Percentiles rank a stretch among this genome's conserved stretches.
Conservation (phyloP, 192 early-diverging fungal genomes). For the Gaertneriomyces semiglobifer region DNA sequence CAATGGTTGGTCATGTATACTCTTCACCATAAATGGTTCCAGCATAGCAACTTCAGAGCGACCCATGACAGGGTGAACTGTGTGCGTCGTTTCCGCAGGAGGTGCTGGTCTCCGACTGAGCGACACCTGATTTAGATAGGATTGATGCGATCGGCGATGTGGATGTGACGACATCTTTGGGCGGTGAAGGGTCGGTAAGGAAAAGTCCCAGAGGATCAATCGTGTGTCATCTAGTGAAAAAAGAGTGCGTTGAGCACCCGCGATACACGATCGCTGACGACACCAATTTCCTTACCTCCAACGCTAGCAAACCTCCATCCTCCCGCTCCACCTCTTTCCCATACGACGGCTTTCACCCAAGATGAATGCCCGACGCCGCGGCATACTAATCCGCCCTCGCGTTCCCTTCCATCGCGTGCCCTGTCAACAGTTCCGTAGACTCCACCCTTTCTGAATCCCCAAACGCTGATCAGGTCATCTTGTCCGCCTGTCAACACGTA, state of each 20-base stretch:
- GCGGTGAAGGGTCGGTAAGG: slow-evolving; percentile 67
- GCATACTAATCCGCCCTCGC: slow-evolving; percentile 86
- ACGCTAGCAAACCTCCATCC: slow-evolving; percentile 86
- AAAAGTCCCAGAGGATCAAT: slow-evolving; percentile 93
- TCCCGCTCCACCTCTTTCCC: slow-evolving; percentile 79
- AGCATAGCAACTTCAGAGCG: slow-evolving; percentile 61
- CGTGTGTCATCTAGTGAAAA: slow-evolving; percentile 67
- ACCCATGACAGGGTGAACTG: slow-evolving; percentile 40
- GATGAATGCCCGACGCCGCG: slow-evolving; percentile 60
- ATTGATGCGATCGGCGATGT: not conserved
- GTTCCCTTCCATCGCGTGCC: slow-evolving; percentile 58
- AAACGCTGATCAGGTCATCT: slow-evolving; percentile 88
- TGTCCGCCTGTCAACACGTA: slow-evolving; percentile 72
- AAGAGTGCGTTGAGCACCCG: not conserved
- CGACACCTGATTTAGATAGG: slow-evolving; percentile 3
- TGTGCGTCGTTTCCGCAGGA: slow-evolving; percentile 16
- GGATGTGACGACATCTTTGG: slow-evolving; percentile 53
- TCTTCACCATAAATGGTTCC: slow-evolving; percentile 66
- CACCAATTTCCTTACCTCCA: slow-evolving; percentile 37
- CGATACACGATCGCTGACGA: not conserved
- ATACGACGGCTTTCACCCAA: slow-evolving; percentile 64
- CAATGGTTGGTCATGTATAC: slow-evolving; percentile 61
- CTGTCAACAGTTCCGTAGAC: no score
- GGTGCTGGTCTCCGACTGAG: slow-evolving; percentile 2
- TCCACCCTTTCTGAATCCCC: slow-evolving; percentile 66